A percentile compares a stretch with the other conserved stretches of the same genome.
These are phyloP conservation scores for Geotrichum europaeum DNA, from an alignment of 1,139 yeast genomes.

Conservation along the genomic window DNA sequence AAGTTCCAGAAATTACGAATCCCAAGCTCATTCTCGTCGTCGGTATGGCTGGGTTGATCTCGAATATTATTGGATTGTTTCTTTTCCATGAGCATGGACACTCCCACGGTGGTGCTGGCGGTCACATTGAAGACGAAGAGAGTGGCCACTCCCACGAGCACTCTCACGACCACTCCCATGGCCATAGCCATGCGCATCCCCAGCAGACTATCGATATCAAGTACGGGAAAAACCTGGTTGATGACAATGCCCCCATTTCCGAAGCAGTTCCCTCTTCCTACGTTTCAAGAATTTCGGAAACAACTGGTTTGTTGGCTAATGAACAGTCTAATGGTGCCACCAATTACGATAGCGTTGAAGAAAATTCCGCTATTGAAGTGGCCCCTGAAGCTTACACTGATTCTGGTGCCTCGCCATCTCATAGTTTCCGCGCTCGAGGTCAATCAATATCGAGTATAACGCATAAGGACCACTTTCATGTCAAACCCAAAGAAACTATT, in stretches of 20 bases:
- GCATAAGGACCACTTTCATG: constrained; percentile 37
- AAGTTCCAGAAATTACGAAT: constrained; percentile 70
- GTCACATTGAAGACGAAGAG: constrained; percentile 28
- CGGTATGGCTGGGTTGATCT: constrained; percentile 73
- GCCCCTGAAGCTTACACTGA: neutral
- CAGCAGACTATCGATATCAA: constrained; percentile 4
- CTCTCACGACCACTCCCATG: constrained; percentile 17
- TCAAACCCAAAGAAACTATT: constrained; percentile 29
- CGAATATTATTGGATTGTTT: constrained; percentile 76
- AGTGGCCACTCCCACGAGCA: constrained; percentile 26
- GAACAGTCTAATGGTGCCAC: neutral
- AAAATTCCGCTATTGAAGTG: neutral
- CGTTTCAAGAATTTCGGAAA: constrained; percentile 4
- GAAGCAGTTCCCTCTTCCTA: constrained; percentile 13
- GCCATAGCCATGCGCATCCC: constrained; percentile 21
- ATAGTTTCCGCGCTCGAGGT: constrained; percentile 12
- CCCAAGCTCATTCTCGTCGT: constrained; percentile 77
- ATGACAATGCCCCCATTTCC: constrained; percentile 16
- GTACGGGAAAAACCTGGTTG: constrained; percentile 9
- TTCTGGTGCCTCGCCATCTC: neutral
- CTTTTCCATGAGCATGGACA: constrained; percentile 92
- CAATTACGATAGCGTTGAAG: constrained; percentile 1
- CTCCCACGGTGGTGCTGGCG: constrained; percentile 46
- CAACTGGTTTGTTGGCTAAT: constrained; percentile 17
- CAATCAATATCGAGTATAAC: constrained; percentile 22